Evolutionary conservation across 345 rosid species (phyloP), one percentile per base, ranked within the genome.

Genomic region (Alliaria petiolata): DNA sequence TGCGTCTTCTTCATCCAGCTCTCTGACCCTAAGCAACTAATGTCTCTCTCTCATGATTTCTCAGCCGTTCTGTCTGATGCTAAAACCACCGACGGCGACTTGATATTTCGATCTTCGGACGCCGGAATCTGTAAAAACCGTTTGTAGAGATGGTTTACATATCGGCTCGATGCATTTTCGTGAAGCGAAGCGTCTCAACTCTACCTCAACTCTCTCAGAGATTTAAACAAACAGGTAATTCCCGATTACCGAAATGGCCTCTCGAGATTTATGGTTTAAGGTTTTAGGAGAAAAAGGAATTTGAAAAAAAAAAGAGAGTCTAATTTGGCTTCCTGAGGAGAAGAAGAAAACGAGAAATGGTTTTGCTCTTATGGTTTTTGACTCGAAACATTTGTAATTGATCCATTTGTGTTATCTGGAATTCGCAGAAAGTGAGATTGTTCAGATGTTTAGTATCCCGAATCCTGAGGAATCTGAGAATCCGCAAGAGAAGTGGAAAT

Each of bases 201-300:
- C 43, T 62, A 44, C 70, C 87, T 70, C 45, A 70, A 43, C 95
- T 89, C 82, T 83, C 35, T 76, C 80, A 83, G 84, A 85, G 95
- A 84, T 84, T 86, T 75, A 89, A 95, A 72, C 96, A 91, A 85
- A 95, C 99, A 81, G 96, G 99, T 89, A n/a, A n/a, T n/a, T n/a
- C n/a, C n/a, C n/a, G n/a, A n/a, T n/a, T n/a, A n/a, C n/a, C n/a
- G n/a, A n/a, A n/a, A n/a, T n/a, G n/a, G n/a, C n/a, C n/a, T 39
- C 33, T 43, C 8, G 34, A 63, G 30, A 14, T 56, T 39, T 1
- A 13, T 44, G 17, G 8, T 38, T 46, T 11, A 16, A 39, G 31
- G 42, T 6, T 62, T 45, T 68, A 28, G 5, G 26, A 28, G 19
- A 13, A 4, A 51, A 3, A 6, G 15, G 4, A 1, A 16, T 51